Percentiles rank a stretch among this genome's conserved stretches.
These are phyloP conservation scores for Chalciporus chontae DNA, from an alignment of 768 basidiomycete species.

Conservation along the genomic window DNA sequence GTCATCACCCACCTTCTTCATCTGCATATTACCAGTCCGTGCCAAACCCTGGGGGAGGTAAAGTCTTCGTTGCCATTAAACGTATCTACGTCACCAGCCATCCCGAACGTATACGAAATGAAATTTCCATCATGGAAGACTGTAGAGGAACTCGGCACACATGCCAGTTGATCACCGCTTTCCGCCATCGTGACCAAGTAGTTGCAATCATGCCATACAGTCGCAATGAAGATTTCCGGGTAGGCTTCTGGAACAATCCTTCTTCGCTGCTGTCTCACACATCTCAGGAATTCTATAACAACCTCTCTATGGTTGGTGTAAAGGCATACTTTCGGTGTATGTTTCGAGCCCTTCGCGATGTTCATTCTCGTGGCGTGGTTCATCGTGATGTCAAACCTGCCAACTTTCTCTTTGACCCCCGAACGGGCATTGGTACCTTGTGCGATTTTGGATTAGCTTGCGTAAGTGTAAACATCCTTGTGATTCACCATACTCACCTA, in stretches of 20 bases:
- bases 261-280: conserved; percentile 4
- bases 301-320: conserved; percentile 70
- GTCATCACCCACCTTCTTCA: conserved; percentile 56
- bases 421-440: conserved; percentile 76
- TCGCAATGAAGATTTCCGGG: conserved; percentile 88
- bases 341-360: conserved; percentile 85
- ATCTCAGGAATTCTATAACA: conserved; percentile 70
- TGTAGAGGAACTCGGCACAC: conserved; percentile 82
- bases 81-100: conserved; percentile 96
- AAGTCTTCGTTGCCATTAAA: conserved; percentile 89
- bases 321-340: conserved; percentile 88
- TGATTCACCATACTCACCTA: conserved; percentile 2
- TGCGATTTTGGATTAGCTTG: conserved; percentile 97
- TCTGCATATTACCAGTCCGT: conserved; percentile 63
- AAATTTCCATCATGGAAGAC: conserved; percentile 85
- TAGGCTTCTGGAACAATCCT: conserved; percentile 38
- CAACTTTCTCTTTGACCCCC: conserved; percentile 92
- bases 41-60: conserved; percentile 38
- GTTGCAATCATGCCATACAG: conserved; percentile 94
- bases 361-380: conserved; percentile 82
- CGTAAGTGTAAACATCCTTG: conserved; percentile 43
- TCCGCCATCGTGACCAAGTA: conserved; percentile 87
- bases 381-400: conserved; percentile 98
- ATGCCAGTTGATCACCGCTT: conserved; percentile 92
- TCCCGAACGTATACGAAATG: conserved; percentile 89